Evolutionary conservation across 768 basidiomycete genomes (phyloP), one percentile per base, ranked within the genome.

Genomic region (Sistotremastrum niveocremeum): DNA sequence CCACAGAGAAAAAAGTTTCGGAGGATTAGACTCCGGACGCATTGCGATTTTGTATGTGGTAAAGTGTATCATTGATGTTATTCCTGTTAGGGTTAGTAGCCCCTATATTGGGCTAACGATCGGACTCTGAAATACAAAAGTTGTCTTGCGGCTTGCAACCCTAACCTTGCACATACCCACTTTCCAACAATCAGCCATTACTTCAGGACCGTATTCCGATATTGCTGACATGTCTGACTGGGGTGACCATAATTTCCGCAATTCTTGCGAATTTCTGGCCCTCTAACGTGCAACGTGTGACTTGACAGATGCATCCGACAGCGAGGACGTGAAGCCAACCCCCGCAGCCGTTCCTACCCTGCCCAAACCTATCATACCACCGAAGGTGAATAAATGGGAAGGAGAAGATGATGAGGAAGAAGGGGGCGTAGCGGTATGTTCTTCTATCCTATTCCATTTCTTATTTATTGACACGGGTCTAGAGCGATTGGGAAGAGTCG

Each of bases 401-500:
- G 93, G 85, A 41, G 93, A 97, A 62, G 93, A 95, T 57, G 85
- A 85, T 56, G 89, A 93, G 0, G 80, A 80, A 8, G 76, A 79
- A n/a, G 20, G 20, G 20, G 65, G 52, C 2, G 84, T 84, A 37
- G 84, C 78, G 44, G 89, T 93, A 57, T 55, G 84, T 72, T 28
- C 46, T 9, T 7, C 29, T 37, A 9, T 4, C 8, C 50, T 49
- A 45, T 53, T 33, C 30, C 28, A 42, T n/a, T 42, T 30, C 12
- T 20, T 32, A 29, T 36, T 46, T 30, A 50, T 51, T 39, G 34
- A 42, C 39, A 42, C 41, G 37, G 52, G 51, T 49, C 8, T 34
- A 20, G 89, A 90, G 87, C 62, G 93, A 95, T 63, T 98, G 94
- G 94, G 93, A 98, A 55, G 85, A 70, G 34, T 84, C 84, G 1